Evolutionary conservation across 2,329 filamentous ascomycete species (phyloP).

Genomic region (Coleophoma eucalyptorum): DNA sequence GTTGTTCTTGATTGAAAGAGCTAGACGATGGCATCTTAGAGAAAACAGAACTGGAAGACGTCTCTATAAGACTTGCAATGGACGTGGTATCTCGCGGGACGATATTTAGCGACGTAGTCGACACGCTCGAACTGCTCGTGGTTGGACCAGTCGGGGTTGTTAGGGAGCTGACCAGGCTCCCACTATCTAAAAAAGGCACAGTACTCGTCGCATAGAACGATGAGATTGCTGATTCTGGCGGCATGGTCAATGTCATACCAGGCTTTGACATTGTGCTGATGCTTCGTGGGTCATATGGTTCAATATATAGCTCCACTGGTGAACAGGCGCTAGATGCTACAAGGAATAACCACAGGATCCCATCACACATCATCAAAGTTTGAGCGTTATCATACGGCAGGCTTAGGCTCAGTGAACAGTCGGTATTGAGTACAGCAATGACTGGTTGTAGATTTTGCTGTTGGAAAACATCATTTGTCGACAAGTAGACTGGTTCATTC

Average conservation of each 20-base stretch:
- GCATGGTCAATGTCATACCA: background rate
- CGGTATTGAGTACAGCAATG: slow-evolving; percentile 6
- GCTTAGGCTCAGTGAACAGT: slow-evolving; percentile 9
- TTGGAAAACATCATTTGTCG: slow-evolving; percentile 4
- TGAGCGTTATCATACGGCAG: slow-evolving; percentile 10
- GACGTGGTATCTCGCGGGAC: background rate
- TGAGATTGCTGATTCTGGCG: background rate
- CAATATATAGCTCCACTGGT: background rate
- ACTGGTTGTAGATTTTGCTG: slow-evolving; percentile 7
- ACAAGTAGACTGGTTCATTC: slow-evolving; percentile 12
- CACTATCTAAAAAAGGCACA: slow-evolving; percentile 1
- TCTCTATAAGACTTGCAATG: background rate
- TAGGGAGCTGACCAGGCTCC: slow-evolving; percentile 2
- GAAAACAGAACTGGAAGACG: background rate
- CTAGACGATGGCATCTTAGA: background rate
- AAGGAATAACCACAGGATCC: slow-evolving; percentile 1
- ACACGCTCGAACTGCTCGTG: background rate
- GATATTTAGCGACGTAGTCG: background rate
- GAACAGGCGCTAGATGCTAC: background rate
- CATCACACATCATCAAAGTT: slow-evolving; percentile 4
- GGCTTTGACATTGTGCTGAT: background rate
- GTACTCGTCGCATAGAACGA: background rate
- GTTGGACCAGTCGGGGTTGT: background rate
- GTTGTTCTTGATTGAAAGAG: background rate
- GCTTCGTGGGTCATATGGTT: background rate